Conservation (phyloP, 352 stramenopile species). For the Pythium utonaiense region DNA sequence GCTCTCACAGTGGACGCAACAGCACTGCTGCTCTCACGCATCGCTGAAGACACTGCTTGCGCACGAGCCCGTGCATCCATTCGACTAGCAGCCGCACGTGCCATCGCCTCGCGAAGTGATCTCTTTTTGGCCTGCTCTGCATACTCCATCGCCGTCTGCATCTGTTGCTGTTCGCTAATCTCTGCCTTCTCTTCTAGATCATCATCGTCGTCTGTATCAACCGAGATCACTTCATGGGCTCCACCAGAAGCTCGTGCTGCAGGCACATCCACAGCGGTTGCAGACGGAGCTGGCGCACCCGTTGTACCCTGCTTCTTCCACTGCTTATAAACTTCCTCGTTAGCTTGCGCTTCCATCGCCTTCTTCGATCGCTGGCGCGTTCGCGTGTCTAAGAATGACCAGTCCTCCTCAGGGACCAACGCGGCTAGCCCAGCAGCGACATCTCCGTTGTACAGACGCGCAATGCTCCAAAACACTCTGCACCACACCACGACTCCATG, state of each 20-base stretch:
- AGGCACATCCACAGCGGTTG: not conserved
- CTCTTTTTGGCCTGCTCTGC: conserved; percentile 21
- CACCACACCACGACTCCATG: not conserved
- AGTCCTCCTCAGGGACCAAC: conserved; percentile 78
- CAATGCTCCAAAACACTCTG: conserved; percentile 86
- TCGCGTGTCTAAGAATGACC: conserved; percentile 76
- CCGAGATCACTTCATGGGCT: conserved; percentile 22
- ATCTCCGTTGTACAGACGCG: conserved; percentile 70
- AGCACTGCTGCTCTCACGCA: conserved; percentile 22
- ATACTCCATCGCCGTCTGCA: conserved; percentile 19
- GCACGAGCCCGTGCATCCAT: conserved; percentile 43
- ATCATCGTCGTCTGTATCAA: conserved; percentile 18
- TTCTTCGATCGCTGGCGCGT: conserved; percentile 73
- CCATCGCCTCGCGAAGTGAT: conserved; percentile 41
- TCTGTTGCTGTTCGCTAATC: conserved; percentile 6
- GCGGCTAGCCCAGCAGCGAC: conserved; percentile 57
- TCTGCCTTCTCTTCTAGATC: not conserved
- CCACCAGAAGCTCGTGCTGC: not conserved
- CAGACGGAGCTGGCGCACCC: not conserved
- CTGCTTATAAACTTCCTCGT: conserved; percentile 63
- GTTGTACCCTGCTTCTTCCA: conserved; percentile 46
- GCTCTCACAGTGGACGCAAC: not conserved
- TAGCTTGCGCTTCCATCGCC: conserved; percentile 69
- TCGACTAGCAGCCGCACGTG: conserved; percentile 50
- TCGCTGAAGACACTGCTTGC: conserved; percentile 38